Evolutionary conservation across 805 yeast species (phyloP).

Genomic region (Monosporozyma yasuniensis): DNA sequence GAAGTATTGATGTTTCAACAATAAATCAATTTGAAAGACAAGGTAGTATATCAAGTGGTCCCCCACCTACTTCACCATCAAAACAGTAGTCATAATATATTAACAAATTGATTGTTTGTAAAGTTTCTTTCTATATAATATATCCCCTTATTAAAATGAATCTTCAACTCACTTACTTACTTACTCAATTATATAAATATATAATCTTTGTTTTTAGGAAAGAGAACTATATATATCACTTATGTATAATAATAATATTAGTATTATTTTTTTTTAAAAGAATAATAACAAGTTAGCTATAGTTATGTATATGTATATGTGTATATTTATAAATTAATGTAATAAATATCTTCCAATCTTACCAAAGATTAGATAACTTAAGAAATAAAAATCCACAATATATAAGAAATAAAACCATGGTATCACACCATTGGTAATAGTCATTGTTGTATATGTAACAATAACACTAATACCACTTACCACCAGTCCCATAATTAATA

Average conservation of each 20-base stretch:
- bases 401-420: constrained; percentile 12
- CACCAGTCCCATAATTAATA: constrained; percentile 42
- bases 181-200: too few relatives aligned
- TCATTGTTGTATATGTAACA: constrained; percentile 12
- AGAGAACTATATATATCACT: too few relatives aligned
- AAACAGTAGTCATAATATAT: constrained; percentile 19
- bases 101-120: too few relatives aligned
- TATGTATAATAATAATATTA: background rate
- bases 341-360: constrained; percentile 40
- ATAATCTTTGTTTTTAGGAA: too few relatives aligned
- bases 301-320: background rate
- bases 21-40: constrained; percentile 18
- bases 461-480: constrained; percentile 21
- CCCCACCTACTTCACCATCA: constrained; percentile 29
- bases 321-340: background rate
- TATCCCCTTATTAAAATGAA: too few relatives aligned
- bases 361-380: constrained; percentile 59
- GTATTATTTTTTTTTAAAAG: background rate
- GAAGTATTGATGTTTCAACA: constrained; percentile 17
- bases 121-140: too few relatives aligned
- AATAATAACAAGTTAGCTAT: too few relatives aligned
- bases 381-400: constrained; percentile 47
- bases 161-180: too few relatives aligned
- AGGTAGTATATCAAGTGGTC: constrained; percentile 31
- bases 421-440: constrained; percentile 8